Percentiles rank a stretch among this genome's conserved stretches.
phyloP scores from a whole-genome alignment of 1,139 yeast species.

The Geotrichum bryndzae region DNA sequence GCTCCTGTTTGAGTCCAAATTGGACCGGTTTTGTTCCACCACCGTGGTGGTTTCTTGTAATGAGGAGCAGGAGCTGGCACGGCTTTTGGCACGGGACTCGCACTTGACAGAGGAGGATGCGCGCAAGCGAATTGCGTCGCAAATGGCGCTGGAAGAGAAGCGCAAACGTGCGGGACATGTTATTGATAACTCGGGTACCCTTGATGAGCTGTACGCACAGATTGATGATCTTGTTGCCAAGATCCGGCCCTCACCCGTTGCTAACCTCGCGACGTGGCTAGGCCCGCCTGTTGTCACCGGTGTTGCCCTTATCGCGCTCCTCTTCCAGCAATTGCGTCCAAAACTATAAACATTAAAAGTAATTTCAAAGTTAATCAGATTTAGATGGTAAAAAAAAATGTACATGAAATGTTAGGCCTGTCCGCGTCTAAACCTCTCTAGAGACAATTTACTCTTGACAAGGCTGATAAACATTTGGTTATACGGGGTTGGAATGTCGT shows the following conservation, averaged over 20 bases:
- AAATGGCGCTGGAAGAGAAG: constrained; percentile 61
- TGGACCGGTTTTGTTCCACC: constrained; percentile 66
- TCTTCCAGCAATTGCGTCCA: constrained; percentile 6
- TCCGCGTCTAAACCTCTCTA: neutral
- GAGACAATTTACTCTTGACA: constrained; percentile 32
- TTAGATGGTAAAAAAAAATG: neutral
- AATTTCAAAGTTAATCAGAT: neutral
- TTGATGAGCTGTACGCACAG: constrained; percentile 45
- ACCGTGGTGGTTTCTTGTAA: constrained; percentile 65
- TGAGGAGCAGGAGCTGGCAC: constrained; percentile 49
- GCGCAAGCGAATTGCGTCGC: constrained; percentile 63
- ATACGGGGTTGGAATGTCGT: constrained; percentile 40
- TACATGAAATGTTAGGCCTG: neutral
- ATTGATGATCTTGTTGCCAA: constrained; percentile 44
- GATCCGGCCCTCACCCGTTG: constrained; percentile 43
- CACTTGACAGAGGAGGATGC: constrained; percentile 65
- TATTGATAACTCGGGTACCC: constrained; percentile 54
- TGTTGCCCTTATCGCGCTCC: constrained; percentile 9
- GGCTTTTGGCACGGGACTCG: constrained; percentile 63
- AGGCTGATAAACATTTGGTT: constrained; percentile 47
- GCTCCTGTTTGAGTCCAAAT: constrained; percentile 70
- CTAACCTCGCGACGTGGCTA: constrained; percentile 40
- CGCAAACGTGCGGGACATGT: constrained; percentile 57
- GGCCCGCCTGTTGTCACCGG: constrained; percentile 49
- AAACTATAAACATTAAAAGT: constrained; percentile 1